A percentile compares a stretch with the other conserved stretches of the same genome.
phyloP scores from a whole-genome alignment of 2,329 filamentous ascomycete species.

The Epichloe coenophiala region DNA sequence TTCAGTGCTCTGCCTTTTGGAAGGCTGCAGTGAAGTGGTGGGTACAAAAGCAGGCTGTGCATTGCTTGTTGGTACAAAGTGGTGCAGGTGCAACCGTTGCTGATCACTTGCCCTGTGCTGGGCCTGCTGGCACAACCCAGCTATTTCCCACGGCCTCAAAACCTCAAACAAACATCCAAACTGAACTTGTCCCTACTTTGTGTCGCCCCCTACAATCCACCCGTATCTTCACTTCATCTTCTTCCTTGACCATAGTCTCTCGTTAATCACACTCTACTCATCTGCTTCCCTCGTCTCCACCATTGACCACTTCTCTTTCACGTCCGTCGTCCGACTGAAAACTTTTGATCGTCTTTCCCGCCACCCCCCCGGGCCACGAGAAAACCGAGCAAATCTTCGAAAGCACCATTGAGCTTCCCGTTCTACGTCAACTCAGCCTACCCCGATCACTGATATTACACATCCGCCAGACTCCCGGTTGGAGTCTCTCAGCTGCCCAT shows the following conservation, averaged over 20 bases:
- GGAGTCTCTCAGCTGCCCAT: slow-evolving; percentile 21
- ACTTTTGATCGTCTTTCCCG: not conserved
- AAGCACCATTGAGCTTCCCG: not conserved
- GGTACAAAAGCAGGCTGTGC: not conserved
- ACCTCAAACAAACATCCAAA: not conserved
- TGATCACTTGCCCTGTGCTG: too few species aligned
- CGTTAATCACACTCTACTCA: not conserved
- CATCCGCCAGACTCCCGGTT: slow-evolving; percentile 19
- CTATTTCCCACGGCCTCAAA: not conserved
- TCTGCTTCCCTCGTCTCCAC: not conserved
- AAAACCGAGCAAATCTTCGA: not conserved
- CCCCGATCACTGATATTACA: not conserved
- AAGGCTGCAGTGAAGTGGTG: too few species aligned
- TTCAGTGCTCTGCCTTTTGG: not conserved
- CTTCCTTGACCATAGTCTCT: slow-evolving; percentile 2
- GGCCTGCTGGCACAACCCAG: too few species aligned
- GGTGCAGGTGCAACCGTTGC: not conserved
- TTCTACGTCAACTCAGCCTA: not conserved
- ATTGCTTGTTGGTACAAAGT: not conserved
- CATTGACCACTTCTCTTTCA: not conserved
- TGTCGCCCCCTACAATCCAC: not conserved
- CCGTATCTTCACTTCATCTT: not conserved
- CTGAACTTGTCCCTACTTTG: not conserved
- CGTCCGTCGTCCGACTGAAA: not conserved
- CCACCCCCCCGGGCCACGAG: not conserved